Evolutionary conservation across 2,329 filamentous ascomycete species (phyloP), one percentile per base, ranked within the genome.

Genomic region (Botrytis hyacinthi): DNA sequence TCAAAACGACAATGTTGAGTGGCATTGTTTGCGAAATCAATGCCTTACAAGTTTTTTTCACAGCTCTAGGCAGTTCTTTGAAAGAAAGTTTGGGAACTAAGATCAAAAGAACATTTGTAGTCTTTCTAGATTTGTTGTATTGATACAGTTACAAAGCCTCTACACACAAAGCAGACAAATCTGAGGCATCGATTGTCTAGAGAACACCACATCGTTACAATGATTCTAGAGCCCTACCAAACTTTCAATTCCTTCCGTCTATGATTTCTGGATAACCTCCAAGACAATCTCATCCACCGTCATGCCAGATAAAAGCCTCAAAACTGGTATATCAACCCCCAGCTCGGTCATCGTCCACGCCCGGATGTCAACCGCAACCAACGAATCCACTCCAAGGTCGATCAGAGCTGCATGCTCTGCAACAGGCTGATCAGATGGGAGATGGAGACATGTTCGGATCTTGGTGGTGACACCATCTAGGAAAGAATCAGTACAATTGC

Each of bases 391-490:
- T 10, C 57, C 57, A 6, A 60, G 29, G 2, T 60, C 57, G 2
- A 35, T 35, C 29, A 60, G 20, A 35, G 57, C 57, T 57, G n/a
- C 51, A 57, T 57, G 51, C n/a, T 29, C n/a, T 29, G 51, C 51
- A 14, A 57, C 51, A 29, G 51, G 51, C 14, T 57, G 51, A 57
- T 57, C n/a, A 2, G 51, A 57, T 29, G 51, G 51, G n/a, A 57
- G 51, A 57, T 57, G 51, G 3, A 70, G 46, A 35, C 37, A 32
- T 29, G 37, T 29, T 37, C 59, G 22, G 82, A 57, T 57, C n/a
- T 57, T 57, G 14, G 51, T 57, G 51, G n/a, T 57, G n/a, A 57
- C 51, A 57, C 51, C 51, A 57, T 57, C 51, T 57, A 57, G n/a
- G 16, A 29, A 57, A 29, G 48, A 16, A 29, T 57, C 16, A 57